Evolutionary conservation across 1,284 basidiomycete genomes (phyloP), one percentile per base, ranked within the genome.

Genomic region (Puccinia triticina): DNA sequence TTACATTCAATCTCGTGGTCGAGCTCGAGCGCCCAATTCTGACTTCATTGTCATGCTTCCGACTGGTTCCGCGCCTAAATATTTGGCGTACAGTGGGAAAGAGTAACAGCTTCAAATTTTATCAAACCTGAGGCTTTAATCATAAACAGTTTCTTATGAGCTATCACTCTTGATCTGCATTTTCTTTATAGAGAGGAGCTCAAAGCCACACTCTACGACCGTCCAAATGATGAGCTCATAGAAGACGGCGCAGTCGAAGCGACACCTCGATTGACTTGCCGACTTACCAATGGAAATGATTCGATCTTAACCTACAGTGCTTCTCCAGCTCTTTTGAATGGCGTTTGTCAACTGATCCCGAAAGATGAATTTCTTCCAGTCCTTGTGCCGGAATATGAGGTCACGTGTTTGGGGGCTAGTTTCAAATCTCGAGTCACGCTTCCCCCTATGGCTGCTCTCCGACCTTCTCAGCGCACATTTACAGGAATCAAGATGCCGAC

Each of bases 41-140:
- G 92, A 90, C 0, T 94, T 93, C 85, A 89, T 94, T 57, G 89
- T 94, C 64, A 92, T 95, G 92, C 89, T 93, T 21, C 90, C 91
- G 81, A 87, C 91, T 83, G 79, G 61, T 14, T 40, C n/a, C 7
- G 18, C 34, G 14, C 50, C 29, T 55, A 82, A 82, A 64, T 82
- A 75, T 64, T 64, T 53, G 26, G 21, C 55, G 12, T 75, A 75
- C 32, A 29, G 46, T 67, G 72, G 61, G 40, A 82, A 82, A 55
- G 79, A 82, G 79, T 82, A 50, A 50, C 14, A 14, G 7, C 43
- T 46, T 46, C 14, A 14, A 67, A 10, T n/a, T 69, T 46, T 69
- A 57, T 26, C n/a, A 69, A 43, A 18, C n/a, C 12, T 14, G 11
- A n/a, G 57, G 46, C 29, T 55, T 46, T 26, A 21, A 69, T 59